Conservation (phyloP, 225 moss, liverwort and hornwort species). For the Polytrichum commune region DNA sequence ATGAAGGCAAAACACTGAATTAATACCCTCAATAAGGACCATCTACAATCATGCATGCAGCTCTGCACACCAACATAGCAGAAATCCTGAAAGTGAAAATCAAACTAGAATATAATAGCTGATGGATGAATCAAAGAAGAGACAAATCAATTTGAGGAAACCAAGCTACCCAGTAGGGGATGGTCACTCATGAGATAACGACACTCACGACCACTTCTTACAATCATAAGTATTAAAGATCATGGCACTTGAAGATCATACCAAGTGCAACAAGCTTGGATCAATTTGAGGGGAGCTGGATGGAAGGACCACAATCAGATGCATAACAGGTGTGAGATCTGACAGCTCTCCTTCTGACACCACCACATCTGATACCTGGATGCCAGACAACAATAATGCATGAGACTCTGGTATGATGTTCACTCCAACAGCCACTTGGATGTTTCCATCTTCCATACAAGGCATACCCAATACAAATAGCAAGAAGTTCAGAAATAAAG, state of each 20-base stretch:
- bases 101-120: not conserved
- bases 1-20: not conserved
- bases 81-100: not conserved
- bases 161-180: no score
- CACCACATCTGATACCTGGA: constrained; percentile 81
- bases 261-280: constrained; percentile 78
- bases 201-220: no score
- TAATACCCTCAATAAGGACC: not conserved
- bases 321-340: constrained; percentile 91
- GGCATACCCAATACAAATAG: not conserved
- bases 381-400: constrained; percentile 5
- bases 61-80: not conserved
- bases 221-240: no score
- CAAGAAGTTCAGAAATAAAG: not conserved
- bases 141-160: no score
- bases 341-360: constrained; percentile 65
- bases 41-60: not conserved
- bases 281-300: constrained; percentile 68
- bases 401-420: not conserved
- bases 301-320: constrained; percentile 73
- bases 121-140: no score
- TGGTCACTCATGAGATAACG: no score
- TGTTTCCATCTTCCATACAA: no score
- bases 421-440: no score
- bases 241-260: constrained; percentile 13